Conservation (phyloP, 2,329 filamentous ascomycete genomes). For the Chaetomiaceae sp. region DNA sequence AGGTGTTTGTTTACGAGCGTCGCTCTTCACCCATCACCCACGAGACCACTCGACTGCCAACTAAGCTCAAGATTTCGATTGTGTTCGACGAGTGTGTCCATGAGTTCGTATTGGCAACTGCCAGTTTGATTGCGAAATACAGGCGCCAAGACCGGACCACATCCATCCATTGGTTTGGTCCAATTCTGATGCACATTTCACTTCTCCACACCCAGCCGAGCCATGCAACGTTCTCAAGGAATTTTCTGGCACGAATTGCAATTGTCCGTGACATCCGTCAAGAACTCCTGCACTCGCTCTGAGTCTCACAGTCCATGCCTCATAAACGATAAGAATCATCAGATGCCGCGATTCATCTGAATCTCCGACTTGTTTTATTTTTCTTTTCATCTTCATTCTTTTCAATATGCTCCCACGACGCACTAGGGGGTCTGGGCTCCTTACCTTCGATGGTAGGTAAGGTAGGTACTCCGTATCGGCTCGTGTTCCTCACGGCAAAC, state of each 20-base stretch:
- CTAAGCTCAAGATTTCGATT: no score
- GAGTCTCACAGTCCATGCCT: background rate
- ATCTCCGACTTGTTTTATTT: no score
- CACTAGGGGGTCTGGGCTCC: no score
- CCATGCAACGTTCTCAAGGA: background rate
- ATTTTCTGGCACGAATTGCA: background rate
- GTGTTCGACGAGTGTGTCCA: background rate
- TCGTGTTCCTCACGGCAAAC: no score
- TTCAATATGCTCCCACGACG: no score
- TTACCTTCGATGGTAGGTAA: no score
- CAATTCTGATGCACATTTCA: constrained; percentile 10
- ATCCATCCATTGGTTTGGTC: constrained; percentile 3
- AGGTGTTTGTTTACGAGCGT: background rate
- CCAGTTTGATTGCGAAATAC: constrained; percentile 15
- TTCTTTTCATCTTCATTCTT: no score
- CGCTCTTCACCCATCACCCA: no score
- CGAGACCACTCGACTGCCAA: no score
- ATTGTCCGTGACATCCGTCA: constrained; percentile 10
- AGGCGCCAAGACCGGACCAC: constrained; percentile 12
- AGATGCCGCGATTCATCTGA: no score
- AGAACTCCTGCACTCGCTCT: background rate
- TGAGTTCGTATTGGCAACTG: constrained; percentile 15
- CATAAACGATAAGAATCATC: constrained; percentile 4
- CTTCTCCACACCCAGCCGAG: background rate
- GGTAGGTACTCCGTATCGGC: no score